Evolutionary conservation across 179 eudicot genomes (phyloP).

Genomic region (Monotropa hypopitys): DNA sequence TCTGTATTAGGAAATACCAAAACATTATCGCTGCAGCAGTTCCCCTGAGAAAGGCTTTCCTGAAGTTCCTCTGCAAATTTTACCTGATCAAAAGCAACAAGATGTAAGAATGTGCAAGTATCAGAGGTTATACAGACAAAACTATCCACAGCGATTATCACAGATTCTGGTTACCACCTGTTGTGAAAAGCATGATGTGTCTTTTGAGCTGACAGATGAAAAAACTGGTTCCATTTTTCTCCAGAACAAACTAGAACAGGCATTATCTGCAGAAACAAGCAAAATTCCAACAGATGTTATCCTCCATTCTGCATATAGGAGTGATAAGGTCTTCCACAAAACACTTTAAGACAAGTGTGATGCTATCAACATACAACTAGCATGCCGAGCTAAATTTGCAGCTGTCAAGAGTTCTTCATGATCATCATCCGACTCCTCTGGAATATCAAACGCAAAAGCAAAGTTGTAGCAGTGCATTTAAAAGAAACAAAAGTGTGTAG

Average conservation of each 20-base stretch:
- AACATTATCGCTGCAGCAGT: constrained; percentile 16
- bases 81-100: constrained; percentile 29
- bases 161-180: constrained; percentile 41
- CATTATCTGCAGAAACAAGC: constrained; percentile 40
- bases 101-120: constrained; percentile 2
- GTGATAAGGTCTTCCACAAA: neutral
- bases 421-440: constrained; percentile 89
- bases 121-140: neutral
- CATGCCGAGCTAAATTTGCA: constrained; percentile 56
- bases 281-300: neutral
- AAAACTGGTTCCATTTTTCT: constrained; percentile 63
- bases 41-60: constrained; percentile 23
- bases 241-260: constrained; percentile 71
- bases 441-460: constrained; percentile 5
- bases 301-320: neutral
- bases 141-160: neutral
- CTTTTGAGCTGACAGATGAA: constrained; percentile 34
- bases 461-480: neutral
- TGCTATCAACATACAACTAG: constrained; percentile 42
- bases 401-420: constrained; percentile 68
- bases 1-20: constrained; percentile 14
- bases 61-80: constrained; percentile 36
- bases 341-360: neutral
- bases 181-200: constrained; percentile 42
- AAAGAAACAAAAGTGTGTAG: neutral